phyloP scores from a whole-genome alignment of 176 grass and related monocot species.

The Cenchrus fungigraminus region DNA sequence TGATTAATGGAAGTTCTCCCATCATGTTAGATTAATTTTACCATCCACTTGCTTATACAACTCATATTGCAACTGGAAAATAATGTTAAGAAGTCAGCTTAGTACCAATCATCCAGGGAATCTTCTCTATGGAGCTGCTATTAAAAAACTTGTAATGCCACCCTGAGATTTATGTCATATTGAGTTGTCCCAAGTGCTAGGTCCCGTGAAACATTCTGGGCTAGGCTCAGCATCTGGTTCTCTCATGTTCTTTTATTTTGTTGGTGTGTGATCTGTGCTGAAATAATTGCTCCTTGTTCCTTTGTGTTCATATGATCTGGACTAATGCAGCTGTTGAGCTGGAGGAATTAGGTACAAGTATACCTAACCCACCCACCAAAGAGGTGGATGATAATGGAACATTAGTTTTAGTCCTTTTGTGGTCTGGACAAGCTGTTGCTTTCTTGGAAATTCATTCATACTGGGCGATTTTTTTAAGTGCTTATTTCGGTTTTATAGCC shows the following conservation, averaged over 20 bases:
- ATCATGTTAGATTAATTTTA: constrained; percentile 11
- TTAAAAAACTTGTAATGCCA: background rate
- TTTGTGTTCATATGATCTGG: constrained; percentile 51
- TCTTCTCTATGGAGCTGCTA: constrained; percentile 25
- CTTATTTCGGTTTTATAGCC: constrained; percentile 48
- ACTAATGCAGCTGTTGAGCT: constrained; percentile 46
- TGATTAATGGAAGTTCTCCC: constrained; percentile 32
- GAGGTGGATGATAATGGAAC: constrained; percentile 41
- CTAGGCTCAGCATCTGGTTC: constrained; percentile 46
- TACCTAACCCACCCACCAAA: constrained; percentile 47
- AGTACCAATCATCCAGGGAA: constrained; percentile 27
- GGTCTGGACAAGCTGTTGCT: constrained; percentile 57
- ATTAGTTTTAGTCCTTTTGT: constrained; percentile 36
- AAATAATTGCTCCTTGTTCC: constrained; percentile 57
- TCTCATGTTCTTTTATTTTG: constrained; percentile 38
- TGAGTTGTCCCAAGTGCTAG: constrained; percentile 31
- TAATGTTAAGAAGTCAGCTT: constrained; percentile 15
- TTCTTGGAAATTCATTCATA: constrained; percentile 56
- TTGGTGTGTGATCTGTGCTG: constrained; percentile 35
- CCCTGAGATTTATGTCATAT: constrained; percentile 25
- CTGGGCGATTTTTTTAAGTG: background rate
- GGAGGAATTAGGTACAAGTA: constrained; percentile 59
- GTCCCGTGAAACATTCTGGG: constrained; percentile 38
- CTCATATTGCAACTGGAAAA: constrained; percentile 11
- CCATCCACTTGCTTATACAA: constrained; percentile 36